phyloP scores from a whole-genome alignment of 495 filamentous ascomycete genomes.

The Penicillium antarcticum region DNA sequence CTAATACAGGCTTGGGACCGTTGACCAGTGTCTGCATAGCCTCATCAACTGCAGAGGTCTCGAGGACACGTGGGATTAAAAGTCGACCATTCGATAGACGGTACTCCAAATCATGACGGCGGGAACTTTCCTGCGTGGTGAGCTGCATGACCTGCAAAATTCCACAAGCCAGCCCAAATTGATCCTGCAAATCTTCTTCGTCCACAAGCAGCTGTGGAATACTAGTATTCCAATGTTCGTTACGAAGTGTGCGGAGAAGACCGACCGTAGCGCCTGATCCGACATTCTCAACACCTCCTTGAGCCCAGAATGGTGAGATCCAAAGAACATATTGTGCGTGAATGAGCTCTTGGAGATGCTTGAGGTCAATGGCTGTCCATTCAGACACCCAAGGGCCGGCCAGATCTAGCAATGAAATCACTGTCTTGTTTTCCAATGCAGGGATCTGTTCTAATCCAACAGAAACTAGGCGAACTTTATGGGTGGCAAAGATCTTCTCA shows the following conservation, averaged over 20 bases:
- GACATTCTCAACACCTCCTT: conserved; percentile 6
- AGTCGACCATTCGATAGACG: conserved; percentile 13
- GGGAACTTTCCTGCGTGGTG: conserved; percentile 10
- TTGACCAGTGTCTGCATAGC: conserved; percentile 18
- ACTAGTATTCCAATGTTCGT: conserved; percentile 15
- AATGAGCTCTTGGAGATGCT: conserved; percentile 11
- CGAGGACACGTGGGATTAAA: conserved; percentile 18
- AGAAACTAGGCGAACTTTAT: conserved; percentile 9
- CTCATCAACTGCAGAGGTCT: conserved; percentile 14
- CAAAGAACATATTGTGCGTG: conserved; percentile 23
- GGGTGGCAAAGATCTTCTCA: conserved; percentile 10
- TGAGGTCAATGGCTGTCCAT: conserved; percentile 14
- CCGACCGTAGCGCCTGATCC: conserved; percentile 15
- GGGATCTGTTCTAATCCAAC: conserved; percentile 12
- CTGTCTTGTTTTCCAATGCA: conserved; percentile 14
- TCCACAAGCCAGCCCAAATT: conserved; percentile 7
- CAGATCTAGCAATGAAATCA: conserved; percentile 22
- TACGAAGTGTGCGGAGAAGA: conserved; percentile 23
- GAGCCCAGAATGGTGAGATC: conserved; percentile 16
- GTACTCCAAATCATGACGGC: conserved; percentile 17
- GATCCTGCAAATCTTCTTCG: conserved; percentile 3
- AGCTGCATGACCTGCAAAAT: conserved; percentile 18
- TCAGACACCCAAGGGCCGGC: conserved; percentile 11
- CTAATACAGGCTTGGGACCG: conserved; percentile 15
- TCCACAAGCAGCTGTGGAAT: conserved; percentile 16